A percentile compares a stretch with the other conserved stretches of the same genome.
Conservation (phyloP, 768 basidiomycete species). For the Suillus lakei region DNA sequence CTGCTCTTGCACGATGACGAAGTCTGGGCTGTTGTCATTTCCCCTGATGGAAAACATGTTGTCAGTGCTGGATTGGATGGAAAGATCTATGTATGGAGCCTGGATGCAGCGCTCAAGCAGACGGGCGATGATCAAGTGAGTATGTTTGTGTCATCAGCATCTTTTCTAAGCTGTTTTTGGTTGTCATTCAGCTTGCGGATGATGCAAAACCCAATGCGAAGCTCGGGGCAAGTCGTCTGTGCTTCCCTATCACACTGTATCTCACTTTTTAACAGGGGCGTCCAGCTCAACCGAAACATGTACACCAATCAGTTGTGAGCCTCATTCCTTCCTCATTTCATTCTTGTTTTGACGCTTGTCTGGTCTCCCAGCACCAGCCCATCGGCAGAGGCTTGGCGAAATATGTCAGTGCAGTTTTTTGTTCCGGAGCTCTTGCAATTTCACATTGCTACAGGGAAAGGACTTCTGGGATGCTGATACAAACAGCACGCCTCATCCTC, state of each 20-base stretch:
- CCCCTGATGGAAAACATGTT: slow-evolving; percentile 77
- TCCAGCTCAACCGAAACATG: not conserved
- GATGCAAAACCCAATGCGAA: not conserved
- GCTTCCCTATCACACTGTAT: no score
- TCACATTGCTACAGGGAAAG: not conserved
- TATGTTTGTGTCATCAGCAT: not conserved
- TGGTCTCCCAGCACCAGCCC: not conserved
- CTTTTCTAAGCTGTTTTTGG: not conserved
- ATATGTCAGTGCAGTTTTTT: not conserved
- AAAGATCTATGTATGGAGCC: slow-evolving; percentile 81
- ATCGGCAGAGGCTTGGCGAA: not conserved
- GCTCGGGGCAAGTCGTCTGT: not conserved
- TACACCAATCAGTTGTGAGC: not conserved
- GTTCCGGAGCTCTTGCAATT: not conserved
- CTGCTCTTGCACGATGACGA: slow-evolving; percentile 79
- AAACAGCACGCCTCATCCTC: not conserved
- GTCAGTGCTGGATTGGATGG: slow-evolving; percentile 83
- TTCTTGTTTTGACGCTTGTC: not conserved
- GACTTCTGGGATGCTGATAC: not conserved
- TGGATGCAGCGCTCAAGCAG: slow-evolving; percentile 35
- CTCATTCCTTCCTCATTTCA: not conserved
- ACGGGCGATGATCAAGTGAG: not conserved
- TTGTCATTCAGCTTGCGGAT: not conserved
- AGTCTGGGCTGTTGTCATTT: slow-evolving; percentile 76
- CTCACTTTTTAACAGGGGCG: not conserved